These are phyloP conservation scores for Phytophthora pluvialis DNA, from an alignment of 352 stramenopile species.

Conservation along the genomic window DNA sequence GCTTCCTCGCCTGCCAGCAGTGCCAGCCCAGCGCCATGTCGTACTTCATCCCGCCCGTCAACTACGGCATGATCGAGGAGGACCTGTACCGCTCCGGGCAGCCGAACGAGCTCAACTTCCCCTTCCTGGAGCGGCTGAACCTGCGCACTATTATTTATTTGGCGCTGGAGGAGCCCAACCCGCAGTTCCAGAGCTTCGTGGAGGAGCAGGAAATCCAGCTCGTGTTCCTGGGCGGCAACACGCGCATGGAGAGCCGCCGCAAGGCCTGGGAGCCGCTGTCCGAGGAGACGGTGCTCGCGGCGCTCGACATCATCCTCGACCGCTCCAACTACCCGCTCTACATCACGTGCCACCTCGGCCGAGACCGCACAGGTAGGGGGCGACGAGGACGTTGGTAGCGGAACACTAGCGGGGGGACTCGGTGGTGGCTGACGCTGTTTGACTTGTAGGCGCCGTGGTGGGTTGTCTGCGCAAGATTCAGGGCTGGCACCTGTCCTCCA, in stretches of 20 bases:
- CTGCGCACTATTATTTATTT: constrained; percentile 93
- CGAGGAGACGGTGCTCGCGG: constrained; percentile 91
- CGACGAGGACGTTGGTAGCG: background rate
- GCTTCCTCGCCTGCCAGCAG: background rate
- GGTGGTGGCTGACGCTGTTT: constrained; percentile 3
- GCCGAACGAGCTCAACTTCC: constrained; percentile 93
- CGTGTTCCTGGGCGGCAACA: constrained; percentile 87
- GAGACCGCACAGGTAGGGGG: constrained; percentile 83
- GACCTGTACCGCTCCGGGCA: constrained; percentile 91
- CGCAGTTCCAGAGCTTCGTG: constrained; percentile 90
- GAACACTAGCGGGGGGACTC: background rate
- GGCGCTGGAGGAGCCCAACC: constrained; percentile 88
- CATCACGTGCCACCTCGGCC: constrained; percentile 91
- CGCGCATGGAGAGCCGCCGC: constrained; percentile 86
- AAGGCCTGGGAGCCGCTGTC: constrained; percentile 89
- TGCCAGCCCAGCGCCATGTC: constrained; percentile 54
- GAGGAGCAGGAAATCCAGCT: constrained; percentile 93
- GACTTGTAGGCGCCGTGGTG: constrained; percentile 74
- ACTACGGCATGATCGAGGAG: constrained; percentile 94
- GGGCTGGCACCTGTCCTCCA: constrained; percentile 93
- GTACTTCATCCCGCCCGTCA: constrained; percentile 93
- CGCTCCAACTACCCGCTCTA: constrained; percentile 91
- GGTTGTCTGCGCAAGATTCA: constrained; percentile 93
- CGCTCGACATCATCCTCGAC: constrained; percentile 91
- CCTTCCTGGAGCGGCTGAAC: constrained; percentile 91